Evolutionary conservation across 768 basidiomycete genomes (phyloP), one percentile per base, ranked within the genome.

Genomic region (Cystoderma amianthinum): DNA sequence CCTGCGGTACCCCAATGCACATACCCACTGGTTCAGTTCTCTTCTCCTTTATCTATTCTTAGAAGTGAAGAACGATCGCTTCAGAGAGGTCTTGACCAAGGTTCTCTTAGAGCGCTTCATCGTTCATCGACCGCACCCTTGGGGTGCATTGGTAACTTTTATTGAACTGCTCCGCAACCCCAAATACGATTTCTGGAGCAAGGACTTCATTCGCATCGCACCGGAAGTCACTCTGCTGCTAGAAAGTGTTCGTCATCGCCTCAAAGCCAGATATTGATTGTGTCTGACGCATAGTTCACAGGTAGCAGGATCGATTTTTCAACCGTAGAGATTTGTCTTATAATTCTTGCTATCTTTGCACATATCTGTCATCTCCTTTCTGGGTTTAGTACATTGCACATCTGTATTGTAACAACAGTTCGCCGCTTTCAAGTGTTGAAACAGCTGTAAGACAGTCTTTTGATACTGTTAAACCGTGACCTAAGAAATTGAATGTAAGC

Each of bases 21-120:
- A 99, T 71, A 99, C 95, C 38, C 86, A 91, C 61, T 99, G 94
- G 92, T 98, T 95, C 74, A 89, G 85, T 59, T 86, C 83, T 34
- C 74, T 97, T 48, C 68, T 97, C 41, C 76, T 98, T 39, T 79
- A 92, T 58, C 76, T 95, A 33, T 98, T 97, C 68, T 54, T 70
- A 38, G 86, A 92, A 55, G 74, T 86, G 46, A 78, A 80, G 54
- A 78, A 80, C 45, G 85, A 86, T 43, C 76, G 74, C 33, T 83
- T 87, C 69, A 73, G 78, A 52, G 88, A 93, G 58, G 76, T 90
- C 48, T 74, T 86, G 67, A 86, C 92, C 39, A 86, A 85, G 47
- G 89, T 96, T 25, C 76, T 99, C 24, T 70, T 98, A 51, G 95
- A 98, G 58, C 80, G 93, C 24, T 88, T 96, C 65, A 79, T 98